A percentile compares a stretch with the other conserved stretches of the same genome.
phyloP scores from a whole-genome alignment of 2,329 filamentous ascomycete genomes.

The Diaporthe sp. region DNA sequence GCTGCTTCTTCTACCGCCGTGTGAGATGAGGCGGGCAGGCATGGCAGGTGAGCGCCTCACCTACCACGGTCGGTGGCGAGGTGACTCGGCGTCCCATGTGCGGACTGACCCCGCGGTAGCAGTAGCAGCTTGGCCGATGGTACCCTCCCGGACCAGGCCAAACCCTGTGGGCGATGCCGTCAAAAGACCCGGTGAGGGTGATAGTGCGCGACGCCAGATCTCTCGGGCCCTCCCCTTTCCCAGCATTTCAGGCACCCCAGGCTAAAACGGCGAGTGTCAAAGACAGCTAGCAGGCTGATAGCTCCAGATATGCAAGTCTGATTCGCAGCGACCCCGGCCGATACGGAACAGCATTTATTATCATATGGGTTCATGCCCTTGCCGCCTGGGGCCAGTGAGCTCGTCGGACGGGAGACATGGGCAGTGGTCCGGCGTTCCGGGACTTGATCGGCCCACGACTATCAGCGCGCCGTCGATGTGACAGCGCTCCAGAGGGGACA shows the following conservation, averaged over 20 bases:
- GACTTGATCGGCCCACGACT: slow-evolving; percentile 15
- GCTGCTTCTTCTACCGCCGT: background rate
- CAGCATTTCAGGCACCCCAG: background rate
- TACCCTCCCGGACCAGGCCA: background rate
- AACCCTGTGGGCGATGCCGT: slow-evolving; percentile 18
- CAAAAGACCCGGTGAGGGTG: background rate
- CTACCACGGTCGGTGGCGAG: background rate
- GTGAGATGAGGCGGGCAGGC: background rate
- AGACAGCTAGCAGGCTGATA: slow-evolving; percentile 1
- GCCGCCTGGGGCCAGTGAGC: slow-evolving; percentile 16
- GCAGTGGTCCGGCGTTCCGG: slow-evolving; percentile 30
- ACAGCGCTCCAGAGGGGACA: background rate
- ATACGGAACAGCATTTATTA: background rate
- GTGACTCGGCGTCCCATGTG: background rate
- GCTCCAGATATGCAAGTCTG: slow-evolving; percentile 16
- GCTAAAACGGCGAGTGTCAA: slow-evolving; percentile 6
- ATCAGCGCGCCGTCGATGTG: slow-evolving; percentile 26
- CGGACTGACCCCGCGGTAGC: background rate
- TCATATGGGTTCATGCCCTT: slow-evolving; percentile 16
- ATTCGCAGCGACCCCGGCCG: slow-evolving; percentile 26
- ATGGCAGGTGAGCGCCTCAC: background rate
- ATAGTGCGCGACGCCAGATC: background rate
- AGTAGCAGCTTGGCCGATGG: background rate
- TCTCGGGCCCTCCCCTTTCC: background rate
- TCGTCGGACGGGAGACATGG: slow-evolving; percentile 19